Evolutionary conservation across 2,329 filamentous ascomycete genomes (phyloP), one percentile per base, ranked within the genome.

Genomic region (Trichoderma atrobrunneum): DNA sequence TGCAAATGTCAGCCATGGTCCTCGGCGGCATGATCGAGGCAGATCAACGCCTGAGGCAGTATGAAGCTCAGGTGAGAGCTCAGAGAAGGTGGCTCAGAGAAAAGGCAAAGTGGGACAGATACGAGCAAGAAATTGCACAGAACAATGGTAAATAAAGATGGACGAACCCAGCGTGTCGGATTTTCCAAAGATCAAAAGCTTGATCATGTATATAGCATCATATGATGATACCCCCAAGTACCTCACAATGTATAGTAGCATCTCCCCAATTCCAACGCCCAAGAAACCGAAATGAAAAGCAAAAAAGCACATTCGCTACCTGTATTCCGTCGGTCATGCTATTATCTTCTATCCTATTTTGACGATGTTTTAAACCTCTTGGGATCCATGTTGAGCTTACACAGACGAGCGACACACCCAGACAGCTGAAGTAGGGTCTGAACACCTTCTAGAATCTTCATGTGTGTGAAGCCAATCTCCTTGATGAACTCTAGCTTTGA

Each of bases 381-480:
- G 3, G 94, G 92, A 78, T 97, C 93, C 95, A 99, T 98, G 82
- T 98, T 98, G 81, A 98, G 91, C 85, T 92, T 97, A 84, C 94
- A 96, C 71, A 99, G 86, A 77, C 95, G 91, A 18, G 93, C 94
- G 26, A 99, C 88, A 80, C 95, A 98, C 12, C 95, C 96, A 79
- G 94, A 97, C 60, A 99, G 87, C 82, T 99, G 96, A 72, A 99
- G 87, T 74, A 98, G 88, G 8, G 95, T 98, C 83, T 98, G 95
- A 28, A 99, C 93, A 34, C 96, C 96, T 80, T 99, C 96, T n/a
- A 99, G 85, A 71, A 99, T 95, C 81, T 97, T 95, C 96, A 99
- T 99, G 80, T 99, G 96, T 3, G 96, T 97, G 82, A 98, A 98
- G 68, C 96, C 96, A 82, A 99, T 99, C 84, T 98, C 96, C 84